phyloP scores from a whole-genome alignment of 768 basidiomycete species.

The Leucocoprinus leucothites region DNA sequence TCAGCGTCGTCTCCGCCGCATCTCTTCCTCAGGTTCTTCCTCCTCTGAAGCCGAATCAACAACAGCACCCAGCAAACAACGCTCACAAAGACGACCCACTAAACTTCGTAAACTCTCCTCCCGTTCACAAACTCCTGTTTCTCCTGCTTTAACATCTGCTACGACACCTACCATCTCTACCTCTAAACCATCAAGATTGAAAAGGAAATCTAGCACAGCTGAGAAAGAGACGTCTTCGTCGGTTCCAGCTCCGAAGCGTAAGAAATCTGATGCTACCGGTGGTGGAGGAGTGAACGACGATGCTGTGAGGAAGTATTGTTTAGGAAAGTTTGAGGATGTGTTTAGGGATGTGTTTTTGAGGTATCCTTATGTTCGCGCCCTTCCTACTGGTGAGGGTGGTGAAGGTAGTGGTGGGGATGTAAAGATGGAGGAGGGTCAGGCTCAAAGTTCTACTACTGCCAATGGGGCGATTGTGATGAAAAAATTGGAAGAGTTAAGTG shows the following conservation, averaged over 20 bases:
- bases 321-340: conserved; percentile 70
- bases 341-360: conserved; percentile 68
- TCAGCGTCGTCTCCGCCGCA: conserved; percentile 7
- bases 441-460: too few relatives aligned
- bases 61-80: neutral
- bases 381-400: conserved; percentile 23
- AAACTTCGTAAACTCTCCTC: conserved; percentile 23
- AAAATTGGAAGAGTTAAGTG: conserved; percentile 50
- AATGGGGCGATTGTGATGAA: conserved; percentile 38
- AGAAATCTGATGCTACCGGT: conserved; percentile 20
- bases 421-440: neutral
- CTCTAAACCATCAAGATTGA: conserved; percentile 14
- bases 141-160: conserved; percentile 25
- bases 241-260: conserved; percentile 8
- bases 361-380: conserved; percentile 53
- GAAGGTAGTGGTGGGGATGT: conserved; percentile 8
- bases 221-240: neutral
- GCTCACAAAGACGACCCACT: conserved; percentile 19
- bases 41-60: conserved; percentile 31
- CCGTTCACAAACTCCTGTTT: conserved; percentile 25
- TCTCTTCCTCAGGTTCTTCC: conserved; percentile 21
- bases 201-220: neutral
- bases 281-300: conserved; percentile 46
- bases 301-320: conserved; percentile 75
- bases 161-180: conserved; percentile 30